These are phyloP conservation scores for Chlamydomonas applanata DNA, from an alignment of 139 green algal genomes.

Conservation along the genomic window DNA sequence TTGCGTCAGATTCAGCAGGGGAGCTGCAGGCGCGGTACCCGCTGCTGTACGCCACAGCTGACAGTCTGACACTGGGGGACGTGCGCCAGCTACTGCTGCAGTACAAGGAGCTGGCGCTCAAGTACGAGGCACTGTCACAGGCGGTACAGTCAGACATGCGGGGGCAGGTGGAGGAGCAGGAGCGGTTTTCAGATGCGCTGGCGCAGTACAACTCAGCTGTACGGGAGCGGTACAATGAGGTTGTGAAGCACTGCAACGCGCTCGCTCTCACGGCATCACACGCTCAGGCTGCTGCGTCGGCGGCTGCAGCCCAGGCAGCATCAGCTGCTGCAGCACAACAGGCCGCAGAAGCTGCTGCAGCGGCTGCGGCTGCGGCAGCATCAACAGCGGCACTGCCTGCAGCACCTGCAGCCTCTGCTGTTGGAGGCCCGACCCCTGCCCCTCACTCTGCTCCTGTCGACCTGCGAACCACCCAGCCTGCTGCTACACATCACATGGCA, in stretches of 20 bases:
- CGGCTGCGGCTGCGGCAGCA: neutral
- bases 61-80: conserved; percentile 68
- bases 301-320: neutral
- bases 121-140: conserved; percentile 54
- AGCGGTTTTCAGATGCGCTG: neutral
- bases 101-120: conserved; percentile 86
- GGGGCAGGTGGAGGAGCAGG: conserved; percentile 5
- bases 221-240: neutral
- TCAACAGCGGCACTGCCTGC: neutral
- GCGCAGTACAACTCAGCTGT: conserved; percentile 5
- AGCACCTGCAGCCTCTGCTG: neutral
- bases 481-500: neutral
- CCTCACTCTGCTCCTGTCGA: neutral
- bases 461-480: too few relatives aligned
- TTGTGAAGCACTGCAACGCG: neutral
- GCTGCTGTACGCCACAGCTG: conserved; percentile 62
- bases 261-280: neutral
- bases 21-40: conserved; percentile 56
- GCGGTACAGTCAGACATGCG: neutral
- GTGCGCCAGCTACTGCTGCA: conserved; percentile 62
- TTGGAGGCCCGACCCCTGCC: neutral
- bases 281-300: neutral
- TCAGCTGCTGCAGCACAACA: neutral
- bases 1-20: conserved; percentile 48
- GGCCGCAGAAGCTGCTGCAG: conserved; percentile 16